Evolutionary conservation across 1,284 basidiomycete species (phyloP), one percentile per base, ranked within the genome.

Genomic region (Ganoderma meredithae): DNA sequence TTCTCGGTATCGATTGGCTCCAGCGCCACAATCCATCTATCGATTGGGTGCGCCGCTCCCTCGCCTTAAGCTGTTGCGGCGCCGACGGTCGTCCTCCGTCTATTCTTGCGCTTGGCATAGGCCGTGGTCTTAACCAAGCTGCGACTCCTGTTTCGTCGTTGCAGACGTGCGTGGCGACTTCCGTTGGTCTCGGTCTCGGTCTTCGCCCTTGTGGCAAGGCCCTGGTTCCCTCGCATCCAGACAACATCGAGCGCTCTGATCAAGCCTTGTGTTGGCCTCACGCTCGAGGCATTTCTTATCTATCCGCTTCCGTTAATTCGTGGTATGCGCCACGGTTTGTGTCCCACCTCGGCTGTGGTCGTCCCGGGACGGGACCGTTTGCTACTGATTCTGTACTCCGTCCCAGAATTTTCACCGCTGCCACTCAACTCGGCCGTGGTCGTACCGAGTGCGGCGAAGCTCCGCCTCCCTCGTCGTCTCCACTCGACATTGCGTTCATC

Each of bases 31-130:
- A 78, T 31, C 75, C 75, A 0, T 22, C 65, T 0, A 72, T 78
- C 1, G 65, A 78, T 33, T 78, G 76, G 75, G 31, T 31, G 1
- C 41, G 59, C 7, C 36, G 27, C 7, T 19, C 62, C 3, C 40
- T 69, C 75, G 44, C 67, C n/a, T 78, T 69, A 47, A 81, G 62
- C 72, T 82, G 70, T 70, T 82, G 64, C 22, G 60, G 67, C 39
- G n/a, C 27, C 27, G 2, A 31, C 2, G 27, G 4, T 31, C 27
- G 17, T 10, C 44, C 22, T 17, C 25, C 60, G 64, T 2, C 52
- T 76, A 47, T 53, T 6, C 79, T 63, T 78, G 79, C 62, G 76
- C 10, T 47, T n/a, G 44, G 44, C n/a, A 6, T n/a, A 79, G 65
- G 74, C 79, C 62, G 80, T 31, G 19, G 68, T 72, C 69, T 58